phyloP scores from a whole-genome alignment of 306 rosid species.

The Acacia acuminata region DNA sequence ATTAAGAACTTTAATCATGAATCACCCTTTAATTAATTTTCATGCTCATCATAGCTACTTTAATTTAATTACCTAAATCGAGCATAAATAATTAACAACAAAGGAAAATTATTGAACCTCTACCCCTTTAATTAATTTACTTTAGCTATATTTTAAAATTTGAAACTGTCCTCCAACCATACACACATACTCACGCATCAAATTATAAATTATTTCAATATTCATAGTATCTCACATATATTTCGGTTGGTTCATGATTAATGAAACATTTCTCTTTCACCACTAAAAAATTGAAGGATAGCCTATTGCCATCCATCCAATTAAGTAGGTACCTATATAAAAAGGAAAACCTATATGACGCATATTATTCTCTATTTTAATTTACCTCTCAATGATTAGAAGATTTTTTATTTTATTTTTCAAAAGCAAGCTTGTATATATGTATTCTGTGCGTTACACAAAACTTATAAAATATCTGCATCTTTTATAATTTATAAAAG shows the following conservation, averaged over 20 bases:
- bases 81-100: not conserved
- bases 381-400: not conserved
- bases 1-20: not conserved
- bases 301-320: conserved; percentile 12
- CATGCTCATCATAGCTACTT: not conserved
- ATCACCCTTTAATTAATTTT: not conserved
- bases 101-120: not conserved
- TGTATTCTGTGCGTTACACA: too few relatives aligned
- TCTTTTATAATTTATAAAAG: too few relatives aligned
- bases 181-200: not conserved
- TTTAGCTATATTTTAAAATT: not conserved
- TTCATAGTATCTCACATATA: not conserved
- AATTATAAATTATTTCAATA: conserved; percentile 7
- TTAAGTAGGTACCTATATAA: conserved; percentile 1
- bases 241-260: not conserved
- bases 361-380: not conserved
- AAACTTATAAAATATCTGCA: too few relatives aligned
- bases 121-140: not conserved
- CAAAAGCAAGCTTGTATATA: not conserved
- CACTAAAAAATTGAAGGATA: not conserved
- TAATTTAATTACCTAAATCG: not conserved
- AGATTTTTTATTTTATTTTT: not conserved
- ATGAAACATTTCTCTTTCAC: not conserved
- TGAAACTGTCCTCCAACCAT: conserved; percentile 2
- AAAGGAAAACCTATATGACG: not conserved